These are phyloP conservation scores for Nigrograna mackinnonii DNA, from an alignment of 2,329 filamentous ascomycete species.

Conservation along the genomic window DNA sequence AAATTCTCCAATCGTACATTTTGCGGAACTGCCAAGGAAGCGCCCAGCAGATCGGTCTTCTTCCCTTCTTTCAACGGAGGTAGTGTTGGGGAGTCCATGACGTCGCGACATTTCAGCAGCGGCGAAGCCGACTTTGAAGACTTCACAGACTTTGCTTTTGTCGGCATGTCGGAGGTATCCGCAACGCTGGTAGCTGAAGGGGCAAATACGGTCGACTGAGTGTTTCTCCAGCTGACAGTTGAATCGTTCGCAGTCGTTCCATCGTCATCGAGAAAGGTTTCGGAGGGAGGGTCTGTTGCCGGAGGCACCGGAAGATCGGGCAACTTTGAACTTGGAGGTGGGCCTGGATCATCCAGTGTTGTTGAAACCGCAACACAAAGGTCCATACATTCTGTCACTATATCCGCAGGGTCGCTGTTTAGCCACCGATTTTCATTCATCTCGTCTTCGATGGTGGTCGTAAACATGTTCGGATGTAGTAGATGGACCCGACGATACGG, in stretches of 20 bases:
- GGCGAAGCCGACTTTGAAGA: slow-evolving; percentile 54
- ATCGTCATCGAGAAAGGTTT: slow-evolving; percentile 37
- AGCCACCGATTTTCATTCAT: slow-evolving; percentile 79
- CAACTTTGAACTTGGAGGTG: slow-evolving; percentile 50
- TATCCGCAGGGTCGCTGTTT: slow-evolving; percentile 77
- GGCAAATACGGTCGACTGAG: slow-evolving; percentile 54
- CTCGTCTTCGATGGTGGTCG: slow-evolving; percentile 77
- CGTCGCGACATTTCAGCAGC: slow-evolving; percentile 45
- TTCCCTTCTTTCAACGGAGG: slow-evolving; percentile 48
- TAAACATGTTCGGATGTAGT: slow-evolving; percentile 84
- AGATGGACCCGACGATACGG: slow-evolving; percentile 73
- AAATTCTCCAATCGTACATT: slow-evolving; percentile 38
- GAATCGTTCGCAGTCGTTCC: slow-evolving; percentile 32
- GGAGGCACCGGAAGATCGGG: slow-evolving; percentile 48
- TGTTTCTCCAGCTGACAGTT: slow-evolving; percentile 56
- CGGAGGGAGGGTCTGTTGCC: slow-evolving; percentile 36
- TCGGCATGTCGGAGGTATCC: slow-evolving; percentile 24
- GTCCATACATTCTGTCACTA: slow-evolving; percentile 78
- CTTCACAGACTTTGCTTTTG: slow-evolving; percentile 36
- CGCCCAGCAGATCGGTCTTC: slow-evolving; percentile 22
- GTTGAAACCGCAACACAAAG: slow-evolving; percentile 58
- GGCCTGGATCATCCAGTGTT: slow-evolving; percentile 49
- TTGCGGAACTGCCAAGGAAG: slow-evolving; percentile 21
- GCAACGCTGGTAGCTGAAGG: slow-evolving; percentile 23
- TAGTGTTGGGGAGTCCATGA: slow-evolving; percentile 66